Percentiles rank a stretch among this genome's conserved stretches.
Evolutionary conservation across 139 green algal genomes (phyloP).

Genomic region (Auxenochlorella pyrenoidosa): DNA sequence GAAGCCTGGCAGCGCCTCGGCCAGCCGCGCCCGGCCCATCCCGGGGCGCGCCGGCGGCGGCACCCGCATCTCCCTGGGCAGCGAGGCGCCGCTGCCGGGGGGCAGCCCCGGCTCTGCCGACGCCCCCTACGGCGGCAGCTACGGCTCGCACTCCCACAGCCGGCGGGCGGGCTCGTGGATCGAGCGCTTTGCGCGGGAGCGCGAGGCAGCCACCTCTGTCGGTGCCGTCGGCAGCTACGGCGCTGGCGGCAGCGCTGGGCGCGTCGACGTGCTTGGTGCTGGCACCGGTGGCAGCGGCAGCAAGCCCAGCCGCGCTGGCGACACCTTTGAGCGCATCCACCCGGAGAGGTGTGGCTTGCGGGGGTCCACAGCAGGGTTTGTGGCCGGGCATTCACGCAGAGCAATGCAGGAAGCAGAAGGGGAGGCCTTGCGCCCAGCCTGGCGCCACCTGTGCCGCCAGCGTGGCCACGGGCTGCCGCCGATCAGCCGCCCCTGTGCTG

Average conservation of each 20-base stretch:
- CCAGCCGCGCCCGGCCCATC: slow-evolving; percentile 24
- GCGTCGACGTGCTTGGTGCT: not conserved
- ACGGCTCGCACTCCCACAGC: slow-evolving; percentile 15
- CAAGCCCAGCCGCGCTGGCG: not conserved
- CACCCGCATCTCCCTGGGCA: not conserved
- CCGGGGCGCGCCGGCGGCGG: not conserved
- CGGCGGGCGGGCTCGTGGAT: slow-evolving; percentile 22
- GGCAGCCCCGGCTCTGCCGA: slow-evolving; percentile 6
- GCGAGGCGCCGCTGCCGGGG: slow-evolving; percentile 4
- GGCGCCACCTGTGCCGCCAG: too few species aligned
- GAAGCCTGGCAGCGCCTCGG: slow-evolving; percentile 32
- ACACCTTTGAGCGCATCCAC: slow-evolving; percentile 15
- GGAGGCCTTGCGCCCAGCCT: too few species aligned
- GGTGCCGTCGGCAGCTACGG: slow-evolving; percentile 1
- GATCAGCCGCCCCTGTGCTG: too few species aligned
- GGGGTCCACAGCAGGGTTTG: not conserved
- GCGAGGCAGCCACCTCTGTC: not conserved
- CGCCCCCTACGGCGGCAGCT: not conserved
- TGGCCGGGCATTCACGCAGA: not conserved
- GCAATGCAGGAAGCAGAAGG: not conserved
- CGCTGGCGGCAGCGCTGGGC: not conserved
- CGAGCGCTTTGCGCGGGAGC: slow-evolving; percentile 35
- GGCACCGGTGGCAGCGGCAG: not conserved
- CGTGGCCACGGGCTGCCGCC: too few species aligned
- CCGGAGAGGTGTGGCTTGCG: not conserved